These are phyloP conservation scores for Jamesozyma rosinii DNA, from an alignment of 805 yeast species.

Conservation along the genomic window DNA sequence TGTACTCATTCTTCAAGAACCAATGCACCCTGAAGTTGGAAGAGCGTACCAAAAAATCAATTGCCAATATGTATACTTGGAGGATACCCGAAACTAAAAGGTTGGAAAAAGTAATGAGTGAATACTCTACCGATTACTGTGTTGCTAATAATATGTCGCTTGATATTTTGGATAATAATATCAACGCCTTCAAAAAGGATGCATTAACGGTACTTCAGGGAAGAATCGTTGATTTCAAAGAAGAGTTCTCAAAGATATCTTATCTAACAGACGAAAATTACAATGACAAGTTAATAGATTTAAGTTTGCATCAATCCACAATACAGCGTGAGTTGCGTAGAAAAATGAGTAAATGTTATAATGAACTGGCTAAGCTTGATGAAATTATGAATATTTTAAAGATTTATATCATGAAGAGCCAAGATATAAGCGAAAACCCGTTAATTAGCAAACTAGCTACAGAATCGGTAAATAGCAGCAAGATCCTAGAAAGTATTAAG, in stretches of 20 bases:
- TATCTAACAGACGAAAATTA: conserved; percentile 2
- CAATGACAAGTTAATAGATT: conserved; percentile 8
- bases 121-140: not conserved
- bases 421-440: conserved; percentile 11
- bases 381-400: conserved; percentile 18
- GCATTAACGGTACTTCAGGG: not conserved
- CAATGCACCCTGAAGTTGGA: conserved; percentile 22
- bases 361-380: conserved; percentile 12
- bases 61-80: conserved; percentile 31
- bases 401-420: conserved; percentile 10
- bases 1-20: conserved; percentile 28
- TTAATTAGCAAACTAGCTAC: conserved; percentile 11
- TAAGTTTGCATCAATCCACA: conserved; percentile 18
- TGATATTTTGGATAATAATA: conserved; percentile 2
- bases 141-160: not conserved
- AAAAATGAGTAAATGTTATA: conserved; percentile 13
- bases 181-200: conserved; percentile 1
- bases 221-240: conserved; percentile 2
- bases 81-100: conserved; percentile 27
- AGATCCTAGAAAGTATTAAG: conserved; percentile 17
- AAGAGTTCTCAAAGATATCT: conserved; percentile 8
- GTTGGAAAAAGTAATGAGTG: conserved; percentile 9
- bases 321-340: conserved; percentile 17
- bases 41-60: conserved; percentile 22
- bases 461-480: conserved; percentile 13